Percentiles rank a stretch among this genome's conserved stretches.
phyloP scores from a whole-genome alignment of 1,284 basidiomycete genomes.

The Trametes pubescens region DNA sequence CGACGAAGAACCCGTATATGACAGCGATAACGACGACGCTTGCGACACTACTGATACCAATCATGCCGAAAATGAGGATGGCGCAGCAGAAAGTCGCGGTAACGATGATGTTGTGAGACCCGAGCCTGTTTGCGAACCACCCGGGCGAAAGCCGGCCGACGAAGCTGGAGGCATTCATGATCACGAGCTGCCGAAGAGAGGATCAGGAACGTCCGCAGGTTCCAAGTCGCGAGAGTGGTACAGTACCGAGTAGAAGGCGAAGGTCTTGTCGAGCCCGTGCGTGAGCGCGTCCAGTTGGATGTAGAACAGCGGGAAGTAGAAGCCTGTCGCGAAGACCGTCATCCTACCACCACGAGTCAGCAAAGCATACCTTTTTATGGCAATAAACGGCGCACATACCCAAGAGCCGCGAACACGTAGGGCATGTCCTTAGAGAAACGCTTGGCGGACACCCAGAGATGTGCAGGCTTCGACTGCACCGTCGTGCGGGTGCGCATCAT shows the following conservation, averaged over 20 bases:
- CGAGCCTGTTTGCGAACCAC: conserved; percentile 27
- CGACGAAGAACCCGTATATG: conserved; percentile 36
- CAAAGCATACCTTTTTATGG: neutral
- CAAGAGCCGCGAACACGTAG: conserved; percentile 25
- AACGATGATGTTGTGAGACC: conserved; percentile 26
- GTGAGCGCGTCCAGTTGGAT: conserved; percentile 29
- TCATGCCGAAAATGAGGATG: conserved; percentile 30
- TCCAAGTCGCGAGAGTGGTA: neutral
- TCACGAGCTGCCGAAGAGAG: conserved; percentile 18
- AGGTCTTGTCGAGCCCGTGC: conserved; percentile 29
- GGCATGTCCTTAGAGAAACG: conserved; percentile 19
- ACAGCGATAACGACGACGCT: conserved; percentile 34
- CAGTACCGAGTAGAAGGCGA: conserved; percentile 32
- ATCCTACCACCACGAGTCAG: conserved; percentile 2
- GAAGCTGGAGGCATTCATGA: conserved; percentile 27
- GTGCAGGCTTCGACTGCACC: conserved; percentile 7
- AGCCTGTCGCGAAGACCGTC: conserved; percentile 21
- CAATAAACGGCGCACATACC: conserved; percentile 2
- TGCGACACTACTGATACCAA: conserved; percentile 30
- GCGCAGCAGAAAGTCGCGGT: conserved; percentile 18
- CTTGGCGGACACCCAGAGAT: conserved; percentile 16
- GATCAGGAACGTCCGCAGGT: neutral
- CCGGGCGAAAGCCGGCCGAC: conserved; percentile 24
- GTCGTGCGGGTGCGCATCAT: conserved; percentile 29
- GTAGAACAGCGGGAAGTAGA: conserved; percentile 33